Evolutionary conservation across 345 rosid species (phyloP).

Genomic region (Moricandia arvensis): DNA sequence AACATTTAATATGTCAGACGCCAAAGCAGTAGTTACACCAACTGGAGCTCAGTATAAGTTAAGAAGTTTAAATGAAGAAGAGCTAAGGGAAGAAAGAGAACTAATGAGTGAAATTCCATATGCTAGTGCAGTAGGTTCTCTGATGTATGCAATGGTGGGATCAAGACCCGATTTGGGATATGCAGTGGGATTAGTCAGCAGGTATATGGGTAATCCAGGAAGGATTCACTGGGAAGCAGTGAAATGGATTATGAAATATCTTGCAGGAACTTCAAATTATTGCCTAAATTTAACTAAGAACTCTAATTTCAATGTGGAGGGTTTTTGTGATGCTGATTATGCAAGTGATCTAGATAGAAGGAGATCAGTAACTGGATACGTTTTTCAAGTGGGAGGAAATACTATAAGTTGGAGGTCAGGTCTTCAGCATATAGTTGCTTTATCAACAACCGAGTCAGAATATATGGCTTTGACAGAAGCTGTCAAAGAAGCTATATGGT

Average conservation of each 20-base stretch:
- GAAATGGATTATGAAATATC: neutral
- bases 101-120: neutral
- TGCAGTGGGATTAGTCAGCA: neutral
- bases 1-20: neutral
- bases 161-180: neutral
- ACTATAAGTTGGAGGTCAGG: neutral
- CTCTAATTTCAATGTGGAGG: neutral
- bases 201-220: neutral
- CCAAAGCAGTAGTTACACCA: neutral
- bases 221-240: neutral
- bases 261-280: neutral
- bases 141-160: neutral
- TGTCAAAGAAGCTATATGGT: neutral
- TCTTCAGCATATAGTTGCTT: neutral
- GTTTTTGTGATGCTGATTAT: neutral
- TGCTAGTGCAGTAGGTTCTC: neutral
- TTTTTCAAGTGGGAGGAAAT: neutral
- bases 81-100: neutral
- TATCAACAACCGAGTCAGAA: neutral
- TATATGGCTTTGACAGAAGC: neutral
- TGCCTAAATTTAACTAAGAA: neutral
- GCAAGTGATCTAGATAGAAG: neutral
- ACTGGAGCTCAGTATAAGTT: neutral
- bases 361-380: neutral
- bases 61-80: neutral